phyloP scores from a whole-genome alignment of 805 yeast genomes.

The Monosporozyma unispora region DNA sequence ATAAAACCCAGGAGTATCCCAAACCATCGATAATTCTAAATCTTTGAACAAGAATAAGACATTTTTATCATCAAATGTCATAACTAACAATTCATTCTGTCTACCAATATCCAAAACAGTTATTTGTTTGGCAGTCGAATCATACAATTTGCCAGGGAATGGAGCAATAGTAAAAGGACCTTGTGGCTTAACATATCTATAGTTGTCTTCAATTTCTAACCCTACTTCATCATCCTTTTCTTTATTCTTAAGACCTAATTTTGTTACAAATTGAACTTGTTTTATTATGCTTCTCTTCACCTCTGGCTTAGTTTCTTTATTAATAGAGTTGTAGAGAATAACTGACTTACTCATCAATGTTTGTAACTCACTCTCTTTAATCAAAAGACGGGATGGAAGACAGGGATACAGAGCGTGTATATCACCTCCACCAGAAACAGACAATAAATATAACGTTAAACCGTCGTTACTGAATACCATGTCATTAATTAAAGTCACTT shows the following conservation, averaged over 20 bases:
- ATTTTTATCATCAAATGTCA: constrained; percentile 26
- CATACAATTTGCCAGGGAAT: constrained; percentile 46
- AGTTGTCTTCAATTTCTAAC: constrained; percentile 15
- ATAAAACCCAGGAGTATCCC: constrained; percentile 22
- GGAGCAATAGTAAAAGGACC: constrained; percentile 51
- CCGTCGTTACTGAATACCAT: constrained; percentile 33
- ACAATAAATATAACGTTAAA: constrained; percentile 44
- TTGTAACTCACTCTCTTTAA: constrained; percentile 25
- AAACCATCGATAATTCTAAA: constrained; percentile 30
- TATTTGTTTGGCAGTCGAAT: constrained; percentile 35
- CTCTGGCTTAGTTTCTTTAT: constrained; percentile 9
- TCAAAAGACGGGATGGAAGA: constrained; percentile 32
- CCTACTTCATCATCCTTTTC: constrained; percentile 2
- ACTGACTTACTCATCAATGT: constrained; percentile 20
- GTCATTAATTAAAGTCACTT: constrained; percentile 15
- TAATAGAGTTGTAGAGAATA: constrained; percentile 17
- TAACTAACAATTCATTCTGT: constrained; percentile 18
- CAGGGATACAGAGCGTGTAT: constrained; percentile 58
- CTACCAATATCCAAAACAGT: constrained; percentile 19
- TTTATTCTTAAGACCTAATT: constrained; percentile 23
- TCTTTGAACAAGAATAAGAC: constrained; percentile 27
- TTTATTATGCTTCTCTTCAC: constrained; percentile 22
- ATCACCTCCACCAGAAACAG: constrained; percentile 43
- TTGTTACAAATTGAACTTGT: constrained; percentile 32
- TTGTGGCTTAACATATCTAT: constrained; percentile 24